Percentiles rank a stretch among this genome's conserved stretches.
These are phyloP conservation scores for Aureobasidium leucospermi DNA, from an alignment of 2,329 filamentous ascomycete genomes.

Conservation along the genomic window DNA sequence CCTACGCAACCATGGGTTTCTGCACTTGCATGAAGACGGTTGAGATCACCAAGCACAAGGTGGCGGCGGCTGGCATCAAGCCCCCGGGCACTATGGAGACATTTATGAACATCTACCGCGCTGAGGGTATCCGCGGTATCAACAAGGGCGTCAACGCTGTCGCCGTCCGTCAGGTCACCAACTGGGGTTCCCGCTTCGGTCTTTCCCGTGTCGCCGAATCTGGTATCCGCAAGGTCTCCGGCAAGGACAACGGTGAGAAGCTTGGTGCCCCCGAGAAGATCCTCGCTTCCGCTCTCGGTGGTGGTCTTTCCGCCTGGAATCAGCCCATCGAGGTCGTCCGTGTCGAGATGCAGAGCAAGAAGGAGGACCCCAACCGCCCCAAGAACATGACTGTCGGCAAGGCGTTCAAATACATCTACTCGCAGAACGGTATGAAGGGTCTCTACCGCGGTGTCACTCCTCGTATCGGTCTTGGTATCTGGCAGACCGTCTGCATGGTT, in stretches of 20 bases:
- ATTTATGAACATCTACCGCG: conserved; percentile 94
- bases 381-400: conserved; percentile 98
- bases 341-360: conserved; percentile 99
- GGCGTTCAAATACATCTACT: conserved; percentile 76
- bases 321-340: conserved; percentile 99
- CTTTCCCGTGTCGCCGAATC: conserved; percentile 85
- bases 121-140: conserved; percentile 89
- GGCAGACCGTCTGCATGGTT: conserved; percentile 99
- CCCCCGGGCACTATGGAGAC: conserved; percentile 87
- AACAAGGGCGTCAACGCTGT: conserved; percentile 99
- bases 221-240: conserved; percentile 69
- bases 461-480: conserved; percentile 89
- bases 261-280: conserved; percentile 81
- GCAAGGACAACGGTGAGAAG: conserved; percentile 74
- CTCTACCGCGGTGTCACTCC: conserved; percentile 94
- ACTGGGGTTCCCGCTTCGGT: conserved; percentile 97
- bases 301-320: conserved; percentile 96
- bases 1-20: conserved; percentile 99
- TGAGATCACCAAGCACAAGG: conserved; percentile 98
- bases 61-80: conserved; percentile 73
- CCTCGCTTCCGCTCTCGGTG: conserved; percentile 74
- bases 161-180: conserved; percentile 97
- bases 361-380: conserved; percentile 89
- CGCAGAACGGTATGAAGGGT: conserved; percentile 78
- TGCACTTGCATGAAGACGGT: conserved; percentile 99